Base-by-base conservation (phyloP, 176 grass and related monocot genomes). In the Pharus latifolius region DNA sequence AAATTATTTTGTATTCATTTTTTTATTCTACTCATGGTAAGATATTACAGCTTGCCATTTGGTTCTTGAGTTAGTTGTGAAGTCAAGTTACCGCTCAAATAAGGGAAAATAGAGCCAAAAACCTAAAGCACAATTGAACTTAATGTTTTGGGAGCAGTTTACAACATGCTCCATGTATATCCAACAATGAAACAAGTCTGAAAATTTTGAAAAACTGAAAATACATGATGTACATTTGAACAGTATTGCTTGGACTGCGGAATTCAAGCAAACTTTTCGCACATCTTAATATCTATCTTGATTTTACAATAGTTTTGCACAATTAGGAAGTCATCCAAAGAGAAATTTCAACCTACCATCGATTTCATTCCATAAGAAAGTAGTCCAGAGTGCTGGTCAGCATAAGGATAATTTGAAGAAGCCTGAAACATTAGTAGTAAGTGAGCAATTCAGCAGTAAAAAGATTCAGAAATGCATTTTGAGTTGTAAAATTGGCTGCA, bases 301-400 rank as follows among this genome's bases (percentile, higher is more conserved):
- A 2, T 26, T n/a, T 49, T 37, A 0, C 50, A 1, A 42, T 32
- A 43, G 30, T 53, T 23, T 18, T 60, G 32, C 15, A 66, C 25
- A 31, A 31, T 13, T n/a, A 54, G 7, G 19, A 35, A 56, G 13
- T 26, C 26, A 22, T 7, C 13, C 17, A 53, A 2, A 77, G 15
- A 67, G 33, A 73, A 58, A 75, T 18, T 30, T 32, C 60, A 75
- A 52, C 83, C 1, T 85, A 99, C 95, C 84, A 16, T 69, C 65
- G 84, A 46, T 68, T 84, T 76, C 71, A 78, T 25, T 65, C 75
- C 87, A 50, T 76, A 91, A 51, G 83, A 40, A 93, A 87, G 67
- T 15, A 88, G 46, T 13, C 90, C 84, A 73, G 88, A 94, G 23
- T 75, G 84, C 60, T 88, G 95, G 55, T 88, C 87, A 59, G 59